Conservation (phyloP, 495 filamentous ascomycete species). For the Ramalina intermedia region DNA sequence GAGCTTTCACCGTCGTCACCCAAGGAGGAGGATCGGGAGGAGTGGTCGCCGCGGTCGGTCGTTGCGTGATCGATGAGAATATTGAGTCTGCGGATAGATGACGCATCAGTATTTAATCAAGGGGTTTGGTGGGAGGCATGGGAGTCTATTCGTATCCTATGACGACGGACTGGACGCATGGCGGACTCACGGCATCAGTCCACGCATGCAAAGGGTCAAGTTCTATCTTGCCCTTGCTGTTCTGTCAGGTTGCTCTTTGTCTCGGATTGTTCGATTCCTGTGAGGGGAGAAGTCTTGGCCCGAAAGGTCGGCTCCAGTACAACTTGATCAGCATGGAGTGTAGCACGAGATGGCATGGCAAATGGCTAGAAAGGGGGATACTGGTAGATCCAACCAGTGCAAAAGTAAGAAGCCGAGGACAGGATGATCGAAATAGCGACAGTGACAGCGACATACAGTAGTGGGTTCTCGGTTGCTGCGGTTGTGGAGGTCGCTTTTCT, state of each 20-base stretch:
- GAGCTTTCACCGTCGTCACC: constrained; percentile 38
- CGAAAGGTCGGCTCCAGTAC: too few relatives aligned
- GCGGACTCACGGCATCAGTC: constrained; percentile 16
- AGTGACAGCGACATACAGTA: too few relatives aligned
- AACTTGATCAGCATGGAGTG: too few relatives aligned
- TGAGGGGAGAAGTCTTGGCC: too few relatives aligned
- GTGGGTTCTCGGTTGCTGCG: too few relatives aligned
- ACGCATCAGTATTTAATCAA: constrained; percentile 4
- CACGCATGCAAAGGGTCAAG: constrained; percentile 5
- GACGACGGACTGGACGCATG: not conserved
- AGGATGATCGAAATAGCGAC: too few relatives aligned
- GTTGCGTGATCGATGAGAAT: constrained; percentile 32
- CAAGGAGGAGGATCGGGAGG: constrained; percentile 17
- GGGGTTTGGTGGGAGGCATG: not conserved
- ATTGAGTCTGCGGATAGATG: constrained; percentile 26
- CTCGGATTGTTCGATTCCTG: too few relatives aligned
- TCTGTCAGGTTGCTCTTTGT: not conserved
- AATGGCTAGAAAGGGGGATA: not conserved
- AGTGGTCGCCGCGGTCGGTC: constrained; percentile 9
- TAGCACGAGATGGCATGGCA: not conserved
- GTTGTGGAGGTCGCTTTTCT: too few relatives aligned
- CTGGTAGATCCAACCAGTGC: too few relatives aligned
- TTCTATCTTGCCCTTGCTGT: constrained; percentile 13
- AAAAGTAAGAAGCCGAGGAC: too few relatives aligned
- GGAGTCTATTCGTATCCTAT: not conserved